Evolutionary conservation across 108 stramenopile genomes (phyloP), one percentile per base, ranked within the genome.

Genomic region (Nitzschia putrida): DNA sequence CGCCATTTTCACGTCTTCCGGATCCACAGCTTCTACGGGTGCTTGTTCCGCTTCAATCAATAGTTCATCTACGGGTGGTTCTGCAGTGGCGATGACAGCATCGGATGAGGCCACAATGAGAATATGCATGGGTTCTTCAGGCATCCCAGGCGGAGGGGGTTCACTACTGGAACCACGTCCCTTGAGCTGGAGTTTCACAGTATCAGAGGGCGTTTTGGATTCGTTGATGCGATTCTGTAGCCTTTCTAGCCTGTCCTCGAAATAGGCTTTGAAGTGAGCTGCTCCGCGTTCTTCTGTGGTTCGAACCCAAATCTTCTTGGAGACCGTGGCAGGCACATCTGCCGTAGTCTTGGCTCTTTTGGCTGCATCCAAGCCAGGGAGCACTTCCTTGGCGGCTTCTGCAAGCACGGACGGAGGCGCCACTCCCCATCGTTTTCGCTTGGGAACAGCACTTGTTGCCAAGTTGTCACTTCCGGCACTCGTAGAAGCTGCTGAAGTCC

Each of bases 51-150:
- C 88, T 49, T 90, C 77, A 23, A 80, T 76, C 37, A 93, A 67
- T 0, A 90, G 57, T 54, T 71, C 73, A 23, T 85, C 76, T 7
- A 93, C 65, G n/a, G 77, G 53, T 16, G 22, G 34, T 24, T 85
- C 88, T 18, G 89, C 90, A 25, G 74, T 69, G 23, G 71, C 78
- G 23, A 71, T 37, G 51, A 82, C 81, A 40, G 65, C 73, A 8
- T 80, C 76, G 21, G 78, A 55, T 9, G 58, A 57, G 39, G 88
- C 93, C 61, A 79, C 72, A 18, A 94, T 67, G 7, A 91, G 51
- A 20, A 94, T 78, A 50, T 94, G 90, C 50, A 94, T 58, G 8
- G 93, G 93, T 54, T 91, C 72, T 57, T 77, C 69, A 11, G 77
- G 81, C 22, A 80, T 77, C 29, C 83, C 88, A 68, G 66, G 83